Base-by-base conservation (phyloP, 2,329 filamentous ascomycete genomes). In the Colletotrichum sidae region DNA sequence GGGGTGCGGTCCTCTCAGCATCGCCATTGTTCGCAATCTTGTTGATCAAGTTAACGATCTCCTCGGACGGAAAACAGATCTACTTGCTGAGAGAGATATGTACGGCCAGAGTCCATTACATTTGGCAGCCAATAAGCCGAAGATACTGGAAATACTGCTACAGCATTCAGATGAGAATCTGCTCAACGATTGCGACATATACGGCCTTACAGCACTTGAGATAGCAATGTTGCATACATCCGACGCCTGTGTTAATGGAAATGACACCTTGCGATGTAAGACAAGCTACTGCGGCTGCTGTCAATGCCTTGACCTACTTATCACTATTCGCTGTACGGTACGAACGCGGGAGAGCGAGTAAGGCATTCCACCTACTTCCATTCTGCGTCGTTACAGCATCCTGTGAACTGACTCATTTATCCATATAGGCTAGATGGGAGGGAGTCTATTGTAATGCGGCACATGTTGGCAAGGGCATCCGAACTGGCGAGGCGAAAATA, bases 31-130 rank as follows among this genome's bases (percentile, higher is more conserved):
- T 6, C 3, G 8, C 0, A 56, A 17, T 2, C 42, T 41, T 8
- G 15, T 11, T 2, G 6, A 56, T 39, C 15, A 38, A 39, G 44
- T 56, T 0, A 8, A 7, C 8, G 33, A 11, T 8, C 2, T 56
- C 2, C 7, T 49, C 2, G 6, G 6, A 0, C n/a, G 44, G 0
- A 11, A 8, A 2, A 15, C 54, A 1, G 34, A 10, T 1, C 33
- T 17, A 0, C 9, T 56, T 9, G 13, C 15, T 2, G 54, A 56
- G 9, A 34, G n/a, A 9, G 44, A 56, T 12, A 11, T 13, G 0
- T 56, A 56, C 15, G 2, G 3, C 1, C 35, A 46, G 5, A 41
- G 13, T 13, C 54, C 54, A 4, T 15, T 56, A 15, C 54, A 56
- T 8, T 15, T 56, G 2, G 44, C 54, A 15, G 17, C 54, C n/a